A percentile compares a stretch with the other conserved stretches of the same genome.
phyloP scores from a whole-genome alignment of 306 rosid genomes.

The Prunus fruticosa region DNA sequence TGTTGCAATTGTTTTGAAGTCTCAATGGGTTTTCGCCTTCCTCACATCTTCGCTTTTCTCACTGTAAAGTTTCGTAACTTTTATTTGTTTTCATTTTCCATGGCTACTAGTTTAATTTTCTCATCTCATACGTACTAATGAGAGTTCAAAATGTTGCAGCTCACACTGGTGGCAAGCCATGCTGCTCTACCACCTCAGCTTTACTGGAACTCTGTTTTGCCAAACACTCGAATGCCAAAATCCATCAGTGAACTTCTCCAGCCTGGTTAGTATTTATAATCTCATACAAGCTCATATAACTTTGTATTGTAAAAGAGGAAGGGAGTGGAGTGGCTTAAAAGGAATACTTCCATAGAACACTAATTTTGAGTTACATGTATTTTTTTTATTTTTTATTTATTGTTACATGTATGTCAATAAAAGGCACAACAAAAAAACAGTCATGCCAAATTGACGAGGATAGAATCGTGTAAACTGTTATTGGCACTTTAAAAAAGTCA shows the following conservation, averaged over 20 bases:
- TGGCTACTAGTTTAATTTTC: background rate
- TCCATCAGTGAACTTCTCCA: conserved; percentile 42
- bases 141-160: conserved; percentile 29
- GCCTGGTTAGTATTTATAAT: conserved; percentile 34
- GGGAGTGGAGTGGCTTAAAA: background rate
- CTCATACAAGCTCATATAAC: background rate
- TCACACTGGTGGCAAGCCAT: conserved; percentile 40
- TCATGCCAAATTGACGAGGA: background rate
- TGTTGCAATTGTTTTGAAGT: conserved; percentile 6
- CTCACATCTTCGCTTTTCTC: conserved; percentile 37
- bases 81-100: background rate
- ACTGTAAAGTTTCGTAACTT: conserved; percentile 34
- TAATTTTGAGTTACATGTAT: background rate
- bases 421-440: background rate
- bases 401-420: background rate
- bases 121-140: background rate
- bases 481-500: no score
- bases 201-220: conserved; percentile 64
- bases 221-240: conserved; percentile 64
- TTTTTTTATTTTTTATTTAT: background rate
- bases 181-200: conserved; percentile 62
- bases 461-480: no score
- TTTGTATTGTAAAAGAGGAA: background rate
- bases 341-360: background rate
- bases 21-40: conserved; percentile 41